Evolutionary conservation across 306 rosid species (phyloP).

Genomic region (Citrullus amarus): DNA sequence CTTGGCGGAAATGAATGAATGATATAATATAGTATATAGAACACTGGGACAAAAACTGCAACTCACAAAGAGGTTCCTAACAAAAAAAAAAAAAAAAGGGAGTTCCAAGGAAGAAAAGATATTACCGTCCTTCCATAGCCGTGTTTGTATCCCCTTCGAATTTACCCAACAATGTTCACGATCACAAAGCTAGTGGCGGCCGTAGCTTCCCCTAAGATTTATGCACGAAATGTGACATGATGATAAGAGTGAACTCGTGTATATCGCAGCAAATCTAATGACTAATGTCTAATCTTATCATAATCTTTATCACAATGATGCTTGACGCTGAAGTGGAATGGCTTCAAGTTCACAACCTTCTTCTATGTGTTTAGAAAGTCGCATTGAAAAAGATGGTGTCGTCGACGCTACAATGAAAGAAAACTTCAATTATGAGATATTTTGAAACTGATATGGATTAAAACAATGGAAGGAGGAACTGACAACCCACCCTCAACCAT

Average conservation of each 20-base stretch:
- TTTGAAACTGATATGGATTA: not conserved
- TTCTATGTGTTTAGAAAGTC: not conserved
- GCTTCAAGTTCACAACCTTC: slow-evolving; percentile 9
- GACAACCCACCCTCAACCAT: slow-evolving; percentile 10
- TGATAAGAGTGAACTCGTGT: not conserved
- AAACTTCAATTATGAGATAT: not conserved
- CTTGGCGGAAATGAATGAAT: not conserved
- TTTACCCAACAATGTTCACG: not conserved
- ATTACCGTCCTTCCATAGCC: not conserved
- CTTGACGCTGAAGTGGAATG: slow-evolving; percentile 1
- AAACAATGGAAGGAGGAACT: not conserved
- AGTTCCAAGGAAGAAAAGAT: not conserved
- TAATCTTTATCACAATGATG: not conserved
- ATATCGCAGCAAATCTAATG: too few relatives aligned
- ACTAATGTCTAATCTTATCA: not conserved
- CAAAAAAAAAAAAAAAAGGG: not conserved
- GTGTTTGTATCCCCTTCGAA: not conserved
- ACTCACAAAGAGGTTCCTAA: not conserved
- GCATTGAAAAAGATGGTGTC: slow-evolving; percentile 1
- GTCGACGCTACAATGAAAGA: not conserved
- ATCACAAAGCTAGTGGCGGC: not conserved
- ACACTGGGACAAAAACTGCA: too few relatives aligned
- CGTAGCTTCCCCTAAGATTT: not conserved
- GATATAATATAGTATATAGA: not conserved
- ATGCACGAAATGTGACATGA: not conserved